Percentiles rank a stretch among this genome's conserved stretches.
Conservation (phyloP, 2,329 filamentous ascomycete species). For the Westerdykella sp. region DNA sequence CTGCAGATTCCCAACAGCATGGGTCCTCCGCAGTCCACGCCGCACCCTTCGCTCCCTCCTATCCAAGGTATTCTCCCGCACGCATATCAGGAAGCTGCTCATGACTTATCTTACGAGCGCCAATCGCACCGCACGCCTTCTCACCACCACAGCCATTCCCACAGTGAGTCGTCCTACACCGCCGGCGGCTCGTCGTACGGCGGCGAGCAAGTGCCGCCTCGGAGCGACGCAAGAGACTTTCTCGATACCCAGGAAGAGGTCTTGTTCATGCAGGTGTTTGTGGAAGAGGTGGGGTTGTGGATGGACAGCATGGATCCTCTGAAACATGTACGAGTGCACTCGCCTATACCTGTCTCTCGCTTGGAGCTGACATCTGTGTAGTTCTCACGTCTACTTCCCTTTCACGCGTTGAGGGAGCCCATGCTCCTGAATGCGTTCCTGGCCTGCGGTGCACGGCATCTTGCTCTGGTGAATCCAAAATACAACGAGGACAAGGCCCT, state of each 20-base stretch:
- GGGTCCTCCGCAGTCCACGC: slow-evolving; percentile 28
- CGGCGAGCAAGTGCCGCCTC: slow-evolving; percentile 32
- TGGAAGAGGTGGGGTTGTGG: slow-evolving; percentile 85
- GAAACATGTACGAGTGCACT: slow-evolving; percentile 55
- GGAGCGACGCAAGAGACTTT: slow-evolving; percentile 51
- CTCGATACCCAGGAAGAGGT: slow-evolving; percentile 72
- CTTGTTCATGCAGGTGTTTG: slow-evolving; percentile 85
- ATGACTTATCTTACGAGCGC: slow-evolving; percentile 38
- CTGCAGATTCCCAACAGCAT: slow-evolving; percentile 19
- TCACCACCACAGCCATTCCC: slow-evolving; percentile 15
- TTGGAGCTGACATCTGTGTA: slow-evolving; percentile 23
- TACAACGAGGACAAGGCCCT: slow-evolving; percentile 72
- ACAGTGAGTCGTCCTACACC: slow-evolving; percentile 21
- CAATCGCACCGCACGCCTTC: slow-evolving; percentile 7
- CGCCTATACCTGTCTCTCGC: not conserved
- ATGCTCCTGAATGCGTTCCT: slow-evolving; percentile 87
- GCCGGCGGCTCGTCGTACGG: slow-evolving; percentile 29
- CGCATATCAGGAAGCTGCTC: slow-evolving; percentile 41
- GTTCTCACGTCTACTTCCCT: slow-evolving; percentile 79
- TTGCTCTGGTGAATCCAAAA: slow-evolving; percentile 63
- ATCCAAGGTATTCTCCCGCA: slow-evolving; percentile 47
- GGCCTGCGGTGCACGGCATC: slow-evolving; percentile 79
- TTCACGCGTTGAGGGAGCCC: slow-evolving; percentile 71
- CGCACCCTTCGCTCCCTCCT: slow-evolving; percentile 46
- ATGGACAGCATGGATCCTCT: slow-evolving; percentile 86